Evolutionary conservation across 2,329 filamentous ascomycete genomes (phyloP).

Genomic region (Pestalotiopsis sp.): DNA sequence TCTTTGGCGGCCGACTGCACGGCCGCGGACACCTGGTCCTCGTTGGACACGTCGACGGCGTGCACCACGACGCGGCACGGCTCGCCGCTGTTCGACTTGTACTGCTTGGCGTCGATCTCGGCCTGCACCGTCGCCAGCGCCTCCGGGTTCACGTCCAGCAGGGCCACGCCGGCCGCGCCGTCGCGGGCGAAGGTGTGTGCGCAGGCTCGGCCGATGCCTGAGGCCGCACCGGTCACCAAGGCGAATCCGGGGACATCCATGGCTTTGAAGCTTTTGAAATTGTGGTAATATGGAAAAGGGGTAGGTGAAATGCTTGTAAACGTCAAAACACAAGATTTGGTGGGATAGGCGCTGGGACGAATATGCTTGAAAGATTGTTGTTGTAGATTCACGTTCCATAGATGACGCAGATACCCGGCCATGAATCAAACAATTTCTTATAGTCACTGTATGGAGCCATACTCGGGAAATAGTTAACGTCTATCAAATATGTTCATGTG

Average conservation of each 20-base stretch:
- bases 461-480: background rate
- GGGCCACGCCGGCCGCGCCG: constrained; percentile 29
- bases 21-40: constrained; percentile 28
- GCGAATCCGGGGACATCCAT: constrained; percentile 35
- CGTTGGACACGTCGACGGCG: constrained; percentile 33
- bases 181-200: constrained; percentile 30
- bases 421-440: background rate
- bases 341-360: no score
- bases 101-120: constrained; percentile 23
- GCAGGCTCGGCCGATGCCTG: constrained; percentile 34
- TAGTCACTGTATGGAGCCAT: background rate
- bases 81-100: background rate
- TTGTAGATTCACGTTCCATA: background rate
- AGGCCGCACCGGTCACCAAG: constrained; percentile 33
- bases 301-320: no score
- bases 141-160: constrained; percentile 29
- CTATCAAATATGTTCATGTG: background rate
- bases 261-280: background rate
- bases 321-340: no score
- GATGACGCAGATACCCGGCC: background rate
- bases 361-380: no score
- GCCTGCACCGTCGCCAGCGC: constrained; percentile 19
- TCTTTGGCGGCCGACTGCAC: constrained; percentile 28
- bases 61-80: constrained; percentile 12
- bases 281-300: background rate